Conservation (phyloP, 2,329 filamentous ascomycete species). For the Monosporascus sp. region DNA sequence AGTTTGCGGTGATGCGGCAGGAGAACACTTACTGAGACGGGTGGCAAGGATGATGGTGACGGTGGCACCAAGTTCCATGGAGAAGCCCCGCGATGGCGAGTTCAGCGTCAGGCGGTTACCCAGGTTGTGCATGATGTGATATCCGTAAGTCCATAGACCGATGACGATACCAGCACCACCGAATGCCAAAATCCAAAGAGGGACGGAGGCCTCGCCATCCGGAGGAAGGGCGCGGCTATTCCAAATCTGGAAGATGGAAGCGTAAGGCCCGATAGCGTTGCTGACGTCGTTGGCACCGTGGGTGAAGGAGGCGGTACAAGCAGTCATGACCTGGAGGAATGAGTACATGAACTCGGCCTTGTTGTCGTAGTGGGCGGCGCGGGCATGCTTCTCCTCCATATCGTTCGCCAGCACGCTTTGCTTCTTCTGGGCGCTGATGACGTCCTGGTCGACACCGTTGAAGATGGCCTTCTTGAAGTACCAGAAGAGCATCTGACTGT, state of each 20-base stretch:
- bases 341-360: slow-evolving; percentile 57
- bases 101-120: slow-evolving; percentile 60
- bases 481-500: slow-evolving; percentile 22
- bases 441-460: slow-evolving; percentile 41
- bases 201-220: slow-evolving; percentile 43
- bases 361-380: slow-evolving; percentile 57
- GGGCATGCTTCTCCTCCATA: slow-evolving; percentile 51
- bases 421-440: slow-evolving; percentile 33
- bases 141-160: slow-evolving; percentile 57
- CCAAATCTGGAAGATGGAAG: slow-evolving; percentile 60
- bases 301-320: slow-evolving; percentile 58
- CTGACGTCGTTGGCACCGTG: slow-evolving; percentile 65
- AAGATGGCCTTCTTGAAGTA: slow-evolving; percentile 16
- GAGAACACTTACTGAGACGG: slow-evolving; percentile 40
- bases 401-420: slow-evolving; percentile 46
- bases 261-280: slow-evolving; percentile 59
- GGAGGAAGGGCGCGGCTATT: slow-evolving; percentile 36
- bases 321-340: slow-evolving; percentile 56
- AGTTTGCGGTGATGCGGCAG: background rate
- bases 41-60: slow-evolving; percentile 61
- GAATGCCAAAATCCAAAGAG: slow-evolving; percentile 55
- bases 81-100: slow-evolving; percentile 55
- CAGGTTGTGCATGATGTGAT: slow-evolving; percentile 60
- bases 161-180: slow-evolving; percentile 48
- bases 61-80: slow-evolving; percentile 57